Base-by-base conservation (phyloP, 768 basidiomycete species). In the Boletus rubescentipes region DNA sequence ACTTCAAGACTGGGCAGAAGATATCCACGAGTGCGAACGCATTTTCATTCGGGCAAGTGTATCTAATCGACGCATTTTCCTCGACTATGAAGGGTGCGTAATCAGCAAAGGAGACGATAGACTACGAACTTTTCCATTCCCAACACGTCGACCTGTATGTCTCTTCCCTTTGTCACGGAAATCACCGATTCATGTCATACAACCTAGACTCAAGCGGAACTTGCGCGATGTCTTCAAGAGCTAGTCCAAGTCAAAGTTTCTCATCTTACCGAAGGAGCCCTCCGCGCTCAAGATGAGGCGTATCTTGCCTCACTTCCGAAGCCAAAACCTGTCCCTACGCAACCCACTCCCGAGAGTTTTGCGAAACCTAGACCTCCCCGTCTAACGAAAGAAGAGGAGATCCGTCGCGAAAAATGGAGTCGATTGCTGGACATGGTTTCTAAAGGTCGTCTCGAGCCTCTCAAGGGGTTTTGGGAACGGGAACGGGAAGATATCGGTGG, bases 11-110 rank as follows among this genome's bases (percentile, higher is more conserved):
- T 99, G 97, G 97, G 77, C 78, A 10, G 91, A 95, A 29, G 92
- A 98, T 21, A 83, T 99, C 18, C 67, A 83, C 12, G 78, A 77
- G n/a, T 93, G 92, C 59, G 94, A 98, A 67, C 77, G 88, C 46
- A 90, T 99, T 45, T 99, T 91, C 77, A 85, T 99, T 39, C 83
- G 97, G 16, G 93, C 94, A 35, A 95, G 85, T 70, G 86, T 82
- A 16, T 85, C 89, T 1, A 97, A 97, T 67, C 82, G 89, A 50
- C 83, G 85, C 48, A 94, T 91, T 51, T 98, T 99, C 71, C 77
- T 92, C 53, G 94, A 93, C 49, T 95, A 93, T 62, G 92, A 94
- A 14, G 88, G 80, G 4, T 86, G 89, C 1, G 72, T 86, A 4
- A 81, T 98, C 46, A 66, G 73, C 29, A 94, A 92, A 74, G 81